Evolutionary conservation across 306 rosid genomes (phyloP), one percentile per base, ranked within the genome.

Genomic region (Albizia julibrissin): DNA sequence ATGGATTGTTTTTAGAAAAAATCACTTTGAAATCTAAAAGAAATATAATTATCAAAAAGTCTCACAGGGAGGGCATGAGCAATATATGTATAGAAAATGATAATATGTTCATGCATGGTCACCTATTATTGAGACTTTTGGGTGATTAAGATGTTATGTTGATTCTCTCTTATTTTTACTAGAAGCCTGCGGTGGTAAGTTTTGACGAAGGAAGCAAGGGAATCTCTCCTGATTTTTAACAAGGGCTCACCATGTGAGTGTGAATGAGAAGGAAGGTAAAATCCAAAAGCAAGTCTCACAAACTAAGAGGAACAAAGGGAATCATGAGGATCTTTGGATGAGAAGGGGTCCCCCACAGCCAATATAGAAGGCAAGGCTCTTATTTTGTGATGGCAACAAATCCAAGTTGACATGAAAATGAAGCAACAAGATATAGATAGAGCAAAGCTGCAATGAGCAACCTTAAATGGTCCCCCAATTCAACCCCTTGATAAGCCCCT

Each of bases 401-500:
- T 16, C 2, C 52, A 47, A 47, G 52, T 14, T 10, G 52, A 47
- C 14, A 14, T 14, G 15, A 67, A 67, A 65, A 61, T 26, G 46
- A 67, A 34, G 46, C 52, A 47, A 47, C 52, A 47, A 47, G 52
- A 47, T 16, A 14, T 0, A 13, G 52, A 47, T 1, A 37, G 40
- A 37, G 40, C 40, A 31, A 22, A 26, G 34, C 69, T 27, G 69
- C 21, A 14, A 26, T 62, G 13, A 27, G 69, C 72, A 68, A 69
- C 74, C 50, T 39, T 40, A 69, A 69, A 80, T 81, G 85, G 85
- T 84, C 91, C 88, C 84, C 54, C 13, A 43, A 54, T 67, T 61
- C 40, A 37, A 69, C 67, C 69, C 68, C 56, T 58, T 77, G 43
- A 78, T 49, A 74, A 24, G 67, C 69, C 84, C 81, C 66, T 86